Evolutionary conservation across 2,329 filamentous ascomycete genomes (phyloP).

Genomic region (Nannizzia gypsea): DNA sequence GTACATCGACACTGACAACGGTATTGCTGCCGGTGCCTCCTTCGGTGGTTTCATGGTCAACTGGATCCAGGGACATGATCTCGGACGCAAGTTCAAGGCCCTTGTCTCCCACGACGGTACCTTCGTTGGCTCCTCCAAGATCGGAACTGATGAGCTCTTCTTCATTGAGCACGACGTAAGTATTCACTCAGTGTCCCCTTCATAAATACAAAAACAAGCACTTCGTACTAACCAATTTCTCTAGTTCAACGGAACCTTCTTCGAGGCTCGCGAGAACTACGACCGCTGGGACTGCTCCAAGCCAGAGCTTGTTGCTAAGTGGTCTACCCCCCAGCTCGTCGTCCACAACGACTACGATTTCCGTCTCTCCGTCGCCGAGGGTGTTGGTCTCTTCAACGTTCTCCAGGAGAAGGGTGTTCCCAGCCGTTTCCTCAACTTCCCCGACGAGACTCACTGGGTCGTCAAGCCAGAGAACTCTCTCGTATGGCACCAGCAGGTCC

Average conservation of each 20-base stretch:
- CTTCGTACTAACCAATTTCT: conserved; percentile 4
- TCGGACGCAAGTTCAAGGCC: conserved; percentile 76
- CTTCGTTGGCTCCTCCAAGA: conserved; percentile 49
- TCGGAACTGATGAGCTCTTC: conserved; percentile 42
- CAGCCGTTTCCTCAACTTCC: conserved; percentile 66
- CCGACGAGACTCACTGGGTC: conserved; percentile 62
- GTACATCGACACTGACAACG: conserved; percentile 29
- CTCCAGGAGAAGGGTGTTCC: conserved; percentile 61
- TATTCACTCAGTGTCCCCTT: background rate
- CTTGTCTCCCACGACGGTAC: conserved; percentile 82
- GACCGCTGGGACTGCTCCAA: conserved; percentile 55
- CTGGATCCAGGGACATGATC: conserved; percentile 79
- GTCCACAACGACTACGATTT: conserved; percentile 83
- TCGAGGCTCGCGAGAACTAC: conserved; percentile 49
- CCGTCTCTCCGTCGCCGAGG: conserved; percentile 69
- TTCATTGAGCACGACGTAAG: conserved; percentile 39
- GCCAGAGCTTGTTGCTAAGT: conserved; percentile 50
- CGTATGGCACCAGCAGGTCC: conserved; percentile 73
- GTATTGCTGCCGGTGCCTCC: conserved; percentile 32
- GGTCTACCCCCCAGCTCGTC: conserved; percentile 69
- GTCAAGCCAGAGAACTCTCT: conserved; percentile 78
- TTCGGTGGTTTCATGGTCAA: conserved; percentile 44
- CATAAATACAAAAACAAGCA: background rate
- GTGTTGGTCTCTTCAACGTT: conserved; percentile 67
- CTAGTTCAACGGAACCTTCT: conserved; percentile 39